Conservation (phyloP, 192 early-diverging fungal genomes). For the Gamsiella multidivaricata region DNA sequence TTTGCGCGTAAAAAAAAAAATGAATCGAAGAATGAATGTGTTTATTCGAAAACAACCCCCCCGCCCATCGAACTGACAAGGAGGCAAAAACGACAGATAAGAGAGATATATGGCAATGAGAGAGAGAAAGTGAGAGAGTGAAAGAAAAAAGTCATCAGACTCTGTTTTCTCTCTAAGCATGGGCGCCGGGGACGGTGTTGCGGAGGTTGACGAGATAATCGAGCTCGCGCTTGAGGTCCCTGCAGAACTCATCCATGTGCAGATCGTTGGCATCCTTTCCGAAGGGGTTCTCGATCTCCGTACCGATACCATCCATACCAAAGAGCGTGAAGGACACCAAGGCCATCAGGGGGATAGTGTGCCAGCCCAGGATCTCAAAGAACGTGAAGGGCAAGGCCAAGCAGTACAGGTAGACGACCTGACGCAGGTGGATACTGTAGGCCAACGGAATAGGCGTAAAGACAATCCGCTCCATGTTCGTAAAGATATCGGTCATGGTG, state of each 20-base stretch:
- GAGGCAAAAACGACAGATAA: neutral
- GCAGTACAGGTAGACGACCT: conserved; percentile 56
- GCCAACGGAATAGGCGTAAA: conserved; percentile 77
- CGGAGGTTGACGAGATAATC: conserved; percentile 52
- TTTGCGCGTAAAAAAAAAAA: neutral
- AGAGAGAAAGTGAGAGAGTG: too few species aligned
- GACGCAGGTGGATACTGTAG: conserved; percentile 73
- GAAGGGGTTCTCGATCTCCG: conserved; percentile 63
- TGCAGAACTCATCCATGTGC: conserved; percentile 59
- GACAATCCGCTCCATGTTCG: conserved; percentile 73
- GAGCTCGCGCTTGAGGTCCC: conserved; percentile 56
- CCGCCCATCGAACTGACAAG: neutral
- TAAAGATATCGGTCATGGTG: conserved; percentile 56
- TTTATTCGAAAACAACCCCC: too few species aligned
- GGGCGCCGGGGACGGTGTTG: conserved; percentile 42
- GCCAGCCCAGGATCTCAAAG: conserved; percentile 39
- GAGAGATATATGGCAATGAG: too few species aligned
- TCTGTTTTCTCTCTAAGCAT: conserved; percentile 13
- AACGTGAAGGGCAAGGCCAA: conserved; percentile 56
- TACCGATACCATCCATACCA: conserved; percentile 63
- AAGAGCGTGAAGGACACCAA: conserved; percentile 61
- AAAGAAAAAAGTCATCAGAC: neutral
- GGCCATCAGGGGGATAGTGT: conserved; percentile 54
- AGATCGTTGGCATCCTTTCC: conserved; percentile 67
- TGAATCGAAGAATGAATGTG: neutral